Conservation (phyloP, 352 stramenopile species). For the Pythium sukuiense region DNA sequence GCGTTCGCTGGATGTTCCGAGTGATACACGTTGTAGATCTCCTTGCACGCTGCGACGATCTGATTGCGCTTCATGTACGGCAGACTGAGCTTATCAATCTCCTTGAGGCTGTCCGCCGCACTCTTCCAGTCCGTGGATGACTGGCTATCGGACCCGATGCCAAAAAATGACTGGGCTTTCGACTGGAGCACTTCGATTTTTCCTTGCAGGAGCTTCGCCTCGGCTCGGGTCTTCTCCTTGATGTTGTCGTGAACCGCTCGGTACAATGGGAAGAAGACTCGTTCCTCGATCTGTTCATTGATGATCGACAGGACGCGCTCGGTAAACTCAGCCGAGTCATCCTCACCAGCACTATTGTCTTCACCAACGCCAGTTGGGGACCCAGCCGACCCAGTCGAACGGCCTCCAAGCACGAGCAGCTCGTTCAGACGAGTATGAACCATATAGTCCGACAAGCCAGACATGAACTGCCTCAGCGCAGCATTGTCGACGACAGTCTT, state of each 20-base stretch:
- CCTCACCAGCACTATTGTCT: slow-evolving; percentile 25
- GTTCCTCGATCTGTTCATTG: slow-evolving; percentile 84
- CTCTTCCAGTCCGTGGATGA: slow-evolving; percentile 63
- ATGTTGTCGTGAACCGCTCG: slow-evolving; percentile 67
- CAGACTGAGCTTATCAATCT: slow-evolving; percentile 76
- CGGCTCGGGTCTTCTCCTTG: slow-evolving; percentile 50
- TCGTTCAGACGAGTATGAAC: slow-evolving; percentile 81
- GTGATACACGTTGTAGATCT: slow-evolving; percentile 82
- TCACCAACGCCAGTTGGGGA: slow-evolving; percentile 27
- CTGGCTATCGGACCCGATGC: slow-evolving; percentile 64
- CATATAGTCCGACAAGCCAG: slow-evolving; percentile 77
- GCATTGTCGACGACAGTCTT: slow-evolving; percentile 44
- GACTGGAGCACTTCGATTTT: slow-evolving; percentile 81
- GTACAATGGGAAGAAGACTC: slow-evolving; percentile 81
- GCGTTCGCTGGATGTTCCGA: slow-evolving; percentile 62
- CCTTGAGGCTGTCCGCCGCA: slow-evolving; percentile 61
- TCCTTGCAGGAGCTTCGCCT: slow-evolving; percentile 70
- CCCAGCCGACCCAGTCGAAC: slow-evolving; percentile 23
- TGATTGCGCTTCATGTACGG: slow-evolving; percentile 84
- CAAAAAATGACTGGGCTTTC: slow-evolving; percentile 85
- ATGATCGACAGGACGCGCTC: slow-evolving; percentile 71
- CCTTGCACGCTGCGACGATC: slow-evolving; percentile 72
- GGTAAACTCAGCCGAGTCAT: slow-evolving; percentile 48
- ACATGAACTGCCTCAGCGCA: slow-evolving; percentile 75
- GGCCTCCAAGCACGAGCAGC: slow-evolving; percentile 56